Evolutionary conservation across 2,329 filamentous ascomycete genomes (phyloP).

Genomic region (Colletotrichum australisinense): DNA sequence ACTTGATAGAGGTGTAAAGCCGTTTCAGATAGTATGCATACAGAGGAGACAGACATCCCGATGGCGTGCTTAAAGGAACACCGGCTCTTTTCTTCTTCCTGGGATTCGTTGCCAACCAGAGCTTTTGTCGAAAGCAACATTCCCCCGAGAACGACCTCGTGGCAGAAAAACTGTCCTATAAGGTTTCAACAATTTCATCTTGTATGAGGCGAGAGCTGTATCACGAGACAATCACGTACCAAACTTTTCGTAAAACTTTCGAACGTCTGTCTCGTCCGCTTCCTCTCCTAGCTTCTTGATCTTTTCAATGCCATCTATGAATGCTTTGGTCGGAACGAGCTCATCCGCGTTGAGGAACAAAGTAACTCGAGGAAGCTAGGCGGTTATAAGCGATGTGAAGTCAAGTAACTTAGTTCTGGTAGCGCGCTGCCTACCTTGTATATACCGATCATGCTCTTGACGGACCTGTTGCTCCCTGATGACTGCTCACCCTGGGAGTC

Average conservation of each 20-base stretch:
- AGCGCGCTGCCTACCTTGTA: conserved; percentile 1
- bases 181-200: not conserved
- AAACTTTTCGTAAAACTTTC: conserved; percentile 8
- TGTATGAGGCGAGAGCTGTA: too few species aligned
- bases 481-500: not conserved
- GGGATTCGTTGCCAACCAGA: not conserved
- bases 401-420: not conserved
- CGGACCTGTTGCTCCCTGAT: not conserved
- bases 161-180: conserved; percentile 19
- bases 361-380: conserved; percentile 6
- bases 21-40: not conserved
- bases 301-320: not conserved
- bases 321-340: not conserved
- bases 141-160: conserved; percentile 14
- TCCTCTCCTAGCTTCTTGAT: not conserved
- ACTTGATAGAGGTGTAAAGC: not conserved
- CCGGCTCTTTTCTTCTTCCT: not conserved
- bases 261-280: not conserved
- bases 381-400: not conserved
- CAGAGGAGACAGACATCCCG: not conserved
- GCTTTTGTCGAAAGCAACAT: conserved; percentile 18
- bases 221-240: not conserved
- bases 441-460: conserved; percentile 2
- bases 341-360: conserved; percentile 8
- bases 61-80: not conserved